Evolutionary conservation across 805 yeast species (phyloP).

Genomic region (Lipomyces yamanashiensis): DNA sequence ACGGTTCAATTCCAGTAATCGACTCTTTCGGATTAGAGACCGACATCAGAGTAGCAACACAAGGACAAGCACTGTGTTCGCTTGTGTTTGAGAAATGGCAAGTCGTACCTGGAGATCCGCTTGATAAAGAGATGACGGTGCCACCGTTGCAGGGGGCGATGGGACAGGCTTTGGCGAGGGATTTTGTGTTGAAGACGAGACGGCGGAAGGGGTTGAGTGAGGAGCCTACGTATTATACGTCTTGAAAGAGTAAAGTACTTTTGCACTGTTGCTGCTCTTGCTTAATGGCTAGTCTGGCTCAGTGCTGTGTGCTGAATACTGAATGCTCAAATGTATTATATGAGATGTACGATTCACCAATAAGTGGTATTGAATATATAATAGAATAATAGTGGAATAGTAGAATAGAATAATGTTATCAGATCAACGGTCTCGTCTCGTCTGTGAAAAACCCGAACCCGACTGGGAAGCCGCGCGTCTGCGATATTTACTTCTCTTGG

Average conservation of each 20-base stretch:
- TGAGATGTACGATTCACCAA: background rate
- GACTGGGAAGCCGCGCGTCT: no score
- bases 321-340: background rate
- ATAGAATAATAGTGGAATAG: no score
- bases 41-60: slow-evolving; percentile 75
- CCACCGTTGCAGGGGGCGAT: slow-evolving; percentile 81
- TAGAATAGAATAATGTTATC: no score
- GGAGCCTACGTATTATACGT: slow-evolving; percentile 55
- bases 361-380: no score
- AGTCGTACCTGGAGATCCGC: slow-evolving; percentile 87
- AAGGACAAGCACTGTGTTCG: slow-evolving; percentile 76
- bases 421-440: background rate
- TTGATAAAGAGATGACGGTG: slow-evolving; percentile 65
- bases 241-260: no score
- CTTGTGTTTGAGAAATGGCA: slow-evolving; percentile 74
- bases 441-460: background rate
- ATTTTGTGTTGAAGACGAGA: slow-evolving; percentile 86
- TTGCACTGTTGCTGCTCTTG: no score
- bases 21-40: slow-evolving; percentile 90
- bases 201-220: slow-evolving; percentile 82
- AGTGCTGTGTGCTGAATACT: background rate
- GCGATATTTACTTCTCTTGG: no score
- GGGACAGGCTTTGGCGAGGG: slow-evolving; percentile 73
- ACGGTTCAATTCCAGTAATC: slow-evolving; percentile 79
- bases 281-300: no score